Base-by-base conservation (phyloP, 805 yeast genomes). In the Myxozyma melibiosi region DNA sequence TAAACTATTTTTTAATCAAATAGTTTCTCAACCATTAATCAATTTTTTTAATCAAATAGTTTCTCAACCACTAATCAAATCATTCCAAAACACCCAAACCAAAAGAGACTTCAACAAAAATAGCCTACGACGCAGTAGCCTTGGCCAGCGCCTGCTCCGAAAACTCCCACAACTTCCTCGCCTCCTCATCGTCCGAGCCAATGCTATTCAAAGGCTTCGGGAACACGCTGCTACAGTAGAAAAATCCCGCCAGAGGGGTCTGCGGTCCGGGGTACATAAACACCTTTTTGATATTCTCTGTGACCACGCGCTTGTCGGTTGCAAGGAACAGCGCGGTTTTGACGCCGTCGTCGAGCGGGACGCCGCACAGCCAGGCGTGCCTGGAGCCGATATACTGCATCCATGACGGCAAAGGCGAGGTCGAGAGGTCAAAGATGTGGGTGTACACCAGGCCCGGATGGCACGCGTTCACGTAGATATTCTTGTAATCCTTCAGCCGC, bases 21-120 rank as follows among this genome's bases (percentile, higher is more conserved):
- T 6, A 30, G 11, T 11, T 6, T 6, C 33, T 30, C 11, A 30
- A 6, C 9, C 6, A 34, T 34, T n/a, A 8, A 34, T 34, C 16
- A 8, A n/a, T 34, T 34, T 34, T n/a, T 9, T 13, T 34, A n/a
- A 13, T n/a, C 38, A 14, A 9, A 5, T 34, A n/a, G 14, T 34
- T 6, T 7, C 18, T 18, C 41, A 7, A 20, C 13, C 41, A 82
- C 33, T n/a, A n/a, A n/a, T n/a, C n/a, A n/a, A n/a, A n/a, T n/a
- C n/a, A 6, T 30, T 7, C 11, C 33, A 30, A 30, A 30, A 30
- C 33, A 30, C 33, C 11, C 6, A 30, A 6, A 11, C 33, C 33
- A 7, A 30, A 30, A 30, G 33, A n/a, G n/a, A n/a, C n/a, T n/a
- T n/a, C n/a, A n/a, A n/a, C n/a, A n/a, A n/a, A 25, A 11, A 5